Evolutionary conservation across 257 asterid species (phyloP).

Genomic region (Gardenia jasminoides): DNA sequence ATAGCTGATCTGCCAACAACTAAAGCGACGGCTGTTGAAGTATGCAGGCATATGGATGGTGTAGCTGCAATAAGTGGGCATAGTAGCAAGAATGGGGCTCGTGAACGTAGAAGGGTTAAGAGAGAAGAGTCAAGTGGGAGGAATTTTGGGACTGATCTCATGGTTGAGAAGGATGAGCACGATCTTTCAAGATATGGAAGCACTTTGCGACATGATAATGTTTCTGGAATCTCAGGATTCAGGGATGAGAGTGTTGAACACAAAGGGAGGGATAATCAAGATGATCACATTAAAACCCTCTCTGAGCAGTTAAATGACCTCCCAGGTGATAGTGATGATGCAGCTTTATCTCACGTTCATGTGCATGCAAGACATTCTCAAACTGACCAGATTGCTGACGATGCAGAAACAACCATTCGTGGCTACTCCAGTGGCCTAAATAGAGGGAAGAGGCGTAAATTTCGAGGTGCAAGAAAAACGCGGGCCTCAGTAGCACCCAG

Average conservation of each 20-base stretch:
- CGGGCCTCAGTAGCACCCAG: constrained; percentile 46
- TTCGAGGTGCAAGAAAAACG: constrained; percentile 68
- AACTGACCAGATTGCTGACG: constrained; percentile 37
- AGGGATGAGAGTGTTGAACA: constrained; percentile 36
- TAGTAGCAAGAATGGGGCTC: constrained; percentile 43
- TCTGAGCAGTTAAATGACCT: constrained; percentile 57
- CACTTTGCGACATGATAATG: constrained; percentile 23
- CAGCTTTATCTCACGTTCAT: constrained; percentile 47
- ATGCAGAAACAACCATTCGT: constrained; percentile 30
- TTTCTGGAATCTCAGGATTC: constrained; percentile 44
- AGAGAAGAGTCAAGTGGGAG: constrained; percentile 46
- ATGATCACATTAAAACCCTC: constrained; percentile 45
- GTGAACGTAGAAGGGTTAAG: constrained; percentile 41
- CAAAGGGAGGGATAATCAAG: constrained; percentile 34
- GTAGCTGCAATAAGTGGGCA: constrained; percentile 30
- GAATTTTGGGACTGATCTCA: constrained; percentile 33
- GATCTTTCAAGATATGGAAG: constrained; percentile 28
- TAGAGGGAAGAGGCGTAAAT: constrained; percentile 69
- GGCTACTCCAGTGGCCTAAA: constrained; percentile 36
- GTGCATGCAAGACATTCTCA: constrained; percentile 35
- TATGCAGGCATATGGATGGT: constrained; percentile 34
- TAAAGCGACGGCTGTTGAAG: constrained; percentile 25
- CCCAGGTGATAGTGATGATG: constrained; percentile 58
- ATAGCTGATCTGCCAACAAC: constrained; percentile 25
- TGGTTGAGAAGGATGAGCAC: constrained; percentile 31